Conservation (phyloP, 345 rosid species). For the Populus deltoides region DNA sequence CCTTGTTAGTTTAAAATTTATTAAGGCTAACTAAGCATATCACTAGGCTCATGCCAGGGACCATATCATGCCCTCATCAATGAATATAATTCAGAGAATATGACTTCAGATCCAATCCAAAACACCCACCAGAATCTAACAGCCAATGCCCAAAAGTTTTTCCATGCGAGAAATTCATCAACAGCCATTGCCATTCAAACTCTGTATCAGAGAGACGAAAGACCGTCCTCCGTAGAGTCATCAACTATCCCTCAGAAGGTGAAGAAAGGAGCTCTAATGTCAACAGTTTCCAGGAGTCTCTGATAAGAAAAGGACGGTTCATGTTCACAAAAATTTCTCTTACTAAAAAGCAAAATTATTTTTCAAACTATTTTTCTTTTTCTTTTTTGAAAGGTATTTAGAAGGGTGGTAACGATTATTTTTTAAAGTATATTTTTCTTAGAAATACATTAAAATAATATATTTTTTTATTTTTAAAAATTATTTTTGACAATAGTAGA, state of each 20-base stretch:
- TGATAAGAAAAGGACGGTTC: not conserved
- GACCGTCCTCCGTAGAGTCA: not conserved
- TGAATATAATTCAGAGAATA: not conserved
- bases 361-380: no score
- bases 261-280: not conserved
- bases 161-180: not conserved
- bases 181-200: not conserved
- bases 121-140: slow-evolving; percentile 2
- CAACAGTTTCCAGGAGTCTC: not conserved
- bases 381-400: no score
- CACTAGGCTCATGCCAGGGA: slow-evolving; percentile 7
- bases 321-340: not conserved
- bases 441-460: no score
- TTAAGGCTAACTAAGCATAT: not conserved
- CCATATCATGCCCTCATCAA: slow-evolving; percentile 3
- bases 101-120: not conserved
- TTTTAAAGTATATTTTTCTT: no score
- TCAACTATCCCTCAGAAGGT: not conserved
- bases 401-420: no score
- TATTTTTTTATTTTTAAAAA: no score
- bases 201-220: not conserved
- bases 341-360: no score
- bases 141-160: not conserved
- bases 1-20: not conserved
- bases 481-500: no score